Evolutionary conservation across 2,329 filamentous ascomycete genomes (phyloP).

Genomic region (Leptodontidium sp.): DNA sequence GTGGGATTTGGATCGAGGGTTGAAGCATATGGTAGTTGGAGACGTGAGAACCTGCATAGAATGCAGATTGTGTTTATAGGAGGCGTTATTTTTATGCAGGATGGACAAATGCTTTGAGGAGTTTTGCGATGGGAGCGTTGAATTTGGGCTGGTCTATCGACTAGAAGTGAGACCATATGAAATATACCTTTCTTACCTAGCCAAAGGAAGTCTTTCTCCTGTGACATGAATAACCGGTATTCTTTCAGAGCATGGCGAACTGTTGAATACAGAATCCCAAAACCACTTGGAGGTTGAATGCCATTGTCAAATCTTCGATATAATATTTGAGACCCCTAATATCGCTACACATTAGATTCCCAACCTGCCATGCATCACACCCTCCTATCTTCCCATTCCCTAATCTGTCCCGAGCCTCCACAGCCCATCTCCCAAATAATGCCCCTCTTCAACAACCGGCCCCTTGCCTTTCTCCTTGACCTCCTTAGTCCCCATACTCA

Average conservation of each 20-base stretch:
- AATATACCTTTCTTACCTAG: background rate
- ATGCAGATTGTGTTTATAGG: background rate
- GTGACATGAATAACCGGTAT: background rate
- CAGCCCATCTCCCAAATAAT: constrained; percentile 92
- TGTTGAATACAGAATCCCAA: too few relatives aligned
- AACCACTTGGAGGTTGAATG: background rate
- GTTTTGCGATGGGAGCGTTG: background rate
- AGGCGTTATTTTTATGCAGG: constrained; percentile 6
- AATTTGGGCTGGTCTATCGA: constrained; percentile 15
- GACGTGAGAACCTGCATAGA: background rate
- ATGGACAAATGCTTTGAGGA: background rate
- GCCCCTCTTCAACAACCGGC: constrained; percentile 89
- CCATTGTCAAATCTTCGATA: background rate
- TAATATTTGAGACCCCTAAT: background rate
- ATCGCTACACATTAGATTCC: constrained; percentile 9
- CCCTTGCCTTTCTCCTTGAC: constrained; percentile 96
- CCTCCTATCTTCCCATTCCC: background rate
- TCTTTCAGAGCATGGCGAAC: background rate
- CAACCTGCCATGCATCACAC: background rate
- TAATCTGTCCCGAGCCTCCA: constrained; percentile 65
- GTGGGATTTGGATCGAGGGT: background rate
- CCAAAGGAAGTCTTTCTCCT: background rate
- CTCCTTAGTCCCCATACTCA: constrained; percentile 87
- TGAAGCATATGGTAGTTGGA: background rate
- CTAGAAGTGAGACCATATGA: background rate